Evolutionary conservation across 2,329 filamentous ascomycete species (phyloP).

Genomic region (Hymenoscyphus infarciens): DNA sequence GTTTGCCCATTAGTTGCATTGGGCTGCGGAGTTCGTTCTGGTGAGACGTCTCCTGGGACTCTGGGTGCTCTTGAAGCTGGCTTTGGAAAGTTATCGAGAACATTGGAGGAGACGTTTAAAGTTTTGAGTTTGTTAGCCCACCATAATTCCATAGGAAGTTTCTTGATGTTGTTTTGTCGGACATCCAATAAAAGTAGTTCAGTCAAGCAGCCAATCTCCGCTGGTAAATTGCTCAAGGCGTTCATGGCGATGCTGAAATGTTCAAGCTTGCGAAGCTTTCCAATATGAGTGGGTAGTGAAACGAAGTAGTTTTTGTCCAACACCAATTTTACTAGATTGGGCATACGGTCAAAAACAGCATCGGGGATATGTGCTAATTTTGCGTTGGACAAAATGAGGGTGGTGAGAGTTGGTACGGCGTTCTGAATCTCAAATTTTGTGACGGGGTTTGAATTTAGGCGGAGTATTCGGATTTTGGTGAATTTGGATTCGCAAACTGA

Average conservation of each 20-base stretch:
- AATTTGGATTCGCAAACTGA: slow-evolving; percentile 91
- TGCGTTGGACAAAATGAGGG: slow-evolving; percentile 84
- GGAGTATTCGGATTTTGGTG: slow-evolving; percentile 74
- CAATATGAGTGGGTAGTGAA: slow-evolving; percentile 80
- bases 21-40: slow-evolving; percentile 15
- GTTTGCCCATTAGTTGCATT: slow-evolving; percentile 33
- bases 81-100: slow-evolving; percentile 87
- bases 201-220: slow-evolving; percentile 81
- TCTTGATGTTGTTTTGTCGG: slow-evolving; percentile 87
- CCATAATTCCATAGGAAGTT: slow-evolving; percentile 92
- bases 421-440: slow-evolving; percentile 84
- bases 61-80: slow-evolving; percentile 68
- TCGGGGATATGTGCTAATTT: slow-evolving; percentile 87
- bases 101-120: slow-evolving; percentile 92
- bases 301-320: slow-evolving; percentile 96
- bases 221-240: slow-evolving; percentile 74
- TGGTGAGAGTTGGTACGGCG: slow-evolving; percentile 75
- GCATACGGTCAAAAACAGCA: slow-evolving; percentile 80
- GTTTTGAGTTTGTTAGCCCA: slow-evolving; percentile 87
- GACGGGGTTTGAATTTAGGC: slow-evolving; percentile 91
- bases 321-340: slow-evolving; percentile 80
- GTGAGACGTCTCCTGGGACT: slow-evolving; percentile 48
- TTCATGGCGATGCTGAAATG: slow-evolving; percentile 95
- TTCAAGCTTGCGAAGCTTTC: slow-evolving; percentile 76
- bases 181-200: slow-evolving; percentile 86